Percentiles rank a stretch among this genome's conserved stretches.
These are phyloP conservation scores for Nigrospora sphaerica DNA, from an alignment of 2,329 filamentous ascomycete genomes.

Conservation along the genomic window DNA sequence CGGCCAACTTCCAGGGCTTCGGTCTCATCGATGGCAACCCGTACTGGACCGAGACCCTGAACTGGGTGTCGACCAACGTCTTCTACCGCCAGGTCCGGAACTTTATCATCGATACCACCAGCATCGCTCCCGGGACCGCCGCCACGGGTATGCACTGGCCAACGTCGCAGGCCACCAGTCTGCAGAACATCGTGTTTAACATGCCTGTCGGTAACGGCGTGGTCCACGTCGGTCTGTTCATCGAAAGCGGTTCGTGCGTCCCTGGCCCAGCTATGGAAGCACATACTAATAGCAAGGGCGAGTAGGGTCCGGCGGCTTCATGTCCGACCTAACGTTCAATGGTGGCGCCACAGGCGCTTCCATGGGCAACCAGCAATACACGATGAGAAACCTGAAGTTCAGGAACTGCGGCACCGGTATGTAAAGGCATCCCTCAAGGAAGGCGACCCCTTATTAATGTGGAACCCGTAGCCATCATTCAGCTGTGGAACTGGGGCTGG, in stretches of 20 bases:
- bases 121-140: slow-evolving; percentile 18
- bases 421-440: neutral
- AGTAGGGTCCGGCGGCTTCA: slow-evolving; percentile 29
- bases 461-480: slow-evolving; percentile 43
- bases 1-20: slow-evolving; percentile 43
- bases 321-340: slow-evolving; percentile 55
- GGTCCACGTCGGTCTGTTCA: slow-evolving; percentile 23
- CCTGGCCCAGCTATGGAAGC: no score
- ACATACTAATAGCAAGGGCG: no score
- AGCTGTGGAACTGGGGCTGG: slow-evolving; percentile 72
- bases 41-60: slow-evolving; percentile 31
- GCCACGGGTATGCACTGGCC: slow-evolving; percentile 53
- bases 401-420: slow-evolving; percentile 52
- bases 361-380: slow-evolving; percentile 65
- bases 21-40: slow-evolving; percentile 52
- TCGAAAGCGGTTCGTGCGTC: slow-evolving; percentile 19
- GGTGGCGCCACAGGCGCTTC: slow-evolving; percentile 54
- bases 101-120: slow-evolving; percentile 49
- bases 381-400: slow-evolving; percentile 59
- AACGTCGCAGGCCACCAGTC: slow-evolving; percentile 50
- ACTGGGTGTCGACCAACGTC: slow-evolving; percentile 45
- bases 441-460: neutral
- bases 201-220: slow-evolving; percentile 26
- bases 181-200: slow-evolving; percentile 43
- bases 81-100: slow-evolving; percentile 62